These are phyloP conservation scores for Trichoderma sp. DNA, from an alignment of 2,329 filamentous ascomycete species.

Conservation along the genomic window DNA sequence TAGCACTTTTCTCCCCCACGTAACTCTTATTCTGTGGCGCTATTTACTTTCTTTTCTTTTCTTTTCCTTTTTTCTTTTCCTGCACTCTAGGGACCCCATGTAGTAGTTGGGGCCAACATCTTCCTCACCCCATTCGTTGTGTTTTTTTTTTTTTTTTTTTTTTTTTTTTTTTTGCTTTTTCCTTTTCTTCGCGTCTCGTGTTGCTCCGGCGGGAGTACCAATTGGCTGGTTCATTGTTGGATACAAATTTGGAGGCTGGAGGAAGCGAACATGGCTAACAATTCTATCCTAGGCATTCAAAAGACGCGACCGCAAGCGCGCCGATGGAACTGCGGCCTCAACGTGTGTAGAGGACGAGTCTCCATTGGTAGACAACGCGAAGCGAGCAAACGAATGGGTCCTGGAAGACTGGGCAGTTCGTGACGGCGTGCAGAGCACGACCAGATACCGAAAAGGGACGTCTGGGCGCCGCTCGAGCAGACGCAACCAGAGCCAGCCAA, in stretches of 20 bases:
- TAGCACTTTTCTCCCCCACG: background rate
- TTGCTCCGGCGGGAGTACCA: background rate
- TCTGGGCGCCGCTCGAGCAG: slow-evolving; percentile 28
- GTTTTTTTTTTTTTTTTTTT: background rate
- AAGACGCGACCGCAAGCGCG: slow-evolving; percentile 36
- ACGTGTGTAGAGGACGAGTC: slow-evolving; percentile 22
- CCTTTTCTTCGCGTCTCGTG: background rate
- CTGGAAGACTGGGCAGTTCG: slow-evolving; percentile 66
- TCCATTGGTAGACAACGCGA: slow-evolving; percentile 36
- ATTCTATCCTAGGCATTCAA: slow-evolving; percentile 36
- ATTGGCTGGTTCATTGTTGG: background rate
- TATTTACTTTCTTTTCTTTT: background rate
- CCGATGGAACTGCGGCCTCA: background rate
- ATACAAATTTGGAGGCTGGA: background rate
- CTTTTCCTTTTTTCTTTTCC: background rate
- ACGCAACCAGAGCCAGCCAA: slow-evolving; percentile 19
- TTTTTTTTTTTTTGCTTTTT: background rate
- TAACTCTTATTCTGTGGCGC: background rate
- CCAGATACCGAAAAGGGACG: slow-evolving; percentile 63
- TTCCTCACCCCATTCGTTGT: too few relatives aligned
- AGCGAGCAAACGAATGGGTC: slow-evolving; percentile 74
- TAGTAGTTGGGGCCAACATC: background rate
- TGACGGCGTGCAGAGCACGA: slow-evolving; percentile 80
- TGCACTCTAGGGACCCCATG: background rate
- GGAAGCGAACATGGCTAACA: slow-evolving; percentile 6